Evolutionary conservation across 2,329 filamentous ascomycete genomes (phyloP), one percentile per base, ranked within the genome.

Genomic region (Leptographium flavum): DNA sequence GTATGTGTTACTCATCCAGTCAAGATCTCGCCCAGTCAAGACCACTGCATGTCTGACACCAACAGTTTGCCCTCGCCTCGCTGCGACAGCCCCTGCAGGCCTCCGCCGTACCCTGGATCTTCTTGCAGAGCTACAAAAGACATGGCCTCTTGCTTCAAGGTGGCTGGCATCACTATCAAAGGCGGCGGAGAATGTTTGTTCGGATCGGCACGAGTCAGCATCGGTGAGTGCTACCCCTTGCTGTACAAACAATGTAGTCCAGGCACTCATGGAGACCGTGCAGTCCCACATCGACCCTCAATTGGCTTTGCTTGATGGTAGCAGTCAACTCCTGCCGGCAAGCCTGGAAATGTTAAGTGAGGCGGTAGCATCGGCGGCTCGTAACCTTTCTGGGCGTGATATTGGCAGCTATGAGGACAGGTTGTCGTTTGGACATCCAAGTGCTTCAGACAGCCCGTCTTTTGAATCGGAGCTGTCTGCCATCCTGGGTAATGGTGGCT

Each of bases 141-240:
- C 45, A 2, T 47, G 45, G 45, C 45, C 45, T 3, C 32, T 47
- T 25, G 45, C 45, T 15, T 47, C 45, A 2, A 28, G 37, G 14
- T 47, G 45, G 45, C 39, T 47, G 13, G 36, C 37, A 14, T 41
- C 39, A 13, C 27, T 41, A 21, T 43, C 45, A n/a, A 43, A 22
- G n/a, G 39, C 45, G 13, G 45, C 45, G n/a, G n/a, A n/a, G n/a
- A n/a, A n/a, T n/a, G n/a, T n/a, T n/a, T n/a, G n/a, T n/a, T n/a
- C n/a, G n/a, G n/a, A n/a, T n/a, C n/a, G n/a, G n/a, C n/a, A n/a
- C n/a, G n/a, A n/a, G n/a, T n/a, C n/a, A n/a, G n/a, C n/a, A n/a
- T n/a, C n/a, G n/a, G n/a, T n/a, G n/a, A n/a, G n/a, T n/a, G n/a
- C n/a, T n/a, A n/a, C n/a, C n/a, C n/a, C n/a, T n/a, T n/a, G n/a